Evolutionary conservation across 192 early-diverging fungal species (phyloP).

Genomic region (Coemansia sp.): DNA sequence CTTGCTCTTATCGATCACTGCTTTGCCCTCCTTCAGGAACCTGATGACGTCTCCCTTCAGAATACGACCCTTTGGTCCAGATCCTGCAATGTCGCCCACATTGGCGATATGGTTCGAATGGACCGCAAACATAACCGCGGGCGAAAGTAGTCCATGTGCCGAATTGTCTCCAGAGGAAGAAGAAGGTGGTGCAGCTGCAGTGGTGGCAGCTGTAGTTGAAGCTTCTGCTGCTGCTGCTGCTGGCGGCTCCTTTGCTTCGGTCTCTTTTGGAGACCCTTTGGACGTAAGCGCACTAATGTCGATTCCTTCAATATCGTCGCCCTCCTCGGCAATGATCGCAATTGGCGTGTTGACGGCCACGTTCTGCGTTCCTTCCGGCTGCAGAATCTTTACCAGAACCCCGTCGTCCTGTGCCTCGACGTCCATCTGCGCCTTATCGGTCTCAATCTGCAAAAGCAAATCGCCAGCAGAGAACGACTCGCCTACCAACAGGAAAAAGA

Average conservation of each 20-base stretch:
- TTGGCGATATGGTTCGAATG: constrained; percentile 49
- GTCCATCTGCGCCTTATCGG: constrained; percentile 99
- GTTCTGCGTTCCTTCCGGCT: constrained; percentile 63
- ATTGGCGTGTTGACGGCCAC: constrained; percentile 76
- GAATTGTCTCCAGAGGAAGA: constrained; percentile 17
- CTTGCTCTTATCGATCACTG: constrained; percentile 50
- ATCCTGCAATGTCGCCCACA: constrained; percentile 45
- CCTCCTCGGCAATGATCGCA: constrained; percentile 85
- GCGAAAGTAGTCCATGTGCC: constrained; percentile 32
- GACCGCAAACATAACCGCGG: constrained; percentile 50
- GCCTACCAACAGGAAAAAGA: constrained; percentile 43
- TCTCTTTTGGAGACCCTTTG: background rate
- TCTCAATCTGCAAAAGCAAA: constrained; percentile 92
- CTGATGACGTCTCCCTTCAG: constrained; percentile 76
- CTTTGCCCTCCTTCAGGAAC: constrained; percentile 57
- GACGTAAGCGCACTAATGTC: constrained; percentile 59
- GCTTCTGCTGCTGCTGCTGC: background rate
- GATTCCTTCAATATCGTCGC: constrained; percentile 80
- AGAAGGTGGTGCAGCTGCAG: constrained; percentile 22
- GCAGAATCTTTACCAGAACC: constrained; percentile 89
- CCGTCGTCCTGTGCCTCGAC: constrained; percentile 99
- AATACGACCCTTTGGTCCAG: constrained; percentile 70
- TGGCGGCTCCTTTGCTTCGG: background rate
- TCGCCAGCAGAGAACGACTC: constrained; percentile 89
- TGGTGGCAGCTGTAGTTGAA: constrained; percentile 2